phyloP scores from a whole-genome alignment of 1,139 yeast genomes.

The Nadsonia starkeyi-henricii region DNA sequence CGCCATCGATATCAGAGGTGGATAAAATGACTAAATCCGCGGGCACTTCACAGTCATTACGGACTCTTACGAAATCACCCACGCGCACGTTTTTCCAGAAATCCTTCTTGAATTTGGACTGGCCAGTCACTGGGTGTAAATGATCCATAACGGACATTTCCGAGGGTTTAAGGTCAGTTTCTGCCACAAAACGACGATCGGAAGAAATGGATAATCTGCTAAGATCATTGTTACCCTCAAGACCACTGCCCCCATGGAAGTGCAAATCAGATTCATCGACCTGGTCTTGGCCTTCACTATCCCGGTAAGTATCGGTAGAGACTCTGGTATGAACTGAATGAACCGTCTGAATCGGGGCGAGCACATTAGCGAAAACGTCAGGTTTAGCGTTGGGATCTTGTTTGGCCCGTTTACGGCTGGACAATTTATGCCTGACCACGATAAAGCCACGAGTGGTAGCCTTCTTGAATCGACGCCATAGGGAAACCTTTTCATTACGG shows the following conservation, averaged over 20 bases:
- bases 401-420: neutral
- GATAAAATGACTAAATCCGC: conserved; percentile 75
- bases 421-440: neutral
- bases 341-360: neutral
- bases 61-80: conserved; percentile 76
- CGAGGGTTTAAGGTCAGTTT: conserved; percentile 3
- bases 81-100: conserved; percentile 83
- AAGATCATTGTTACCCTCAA: neutral
- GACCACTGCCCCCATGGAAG: neutral
- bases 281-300: too few relatives aligned
- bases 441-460: conserved; percentile 21
- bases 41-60: conserved; percentile 84
- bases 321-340: neutral
- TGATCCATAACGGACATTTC: conserved; percentile 23
- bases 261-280: neutral
- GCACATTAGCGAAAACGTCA: neutral
- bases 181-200: conserved; percentile 11
- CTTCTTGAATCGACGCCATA: conserved; percentile 57
- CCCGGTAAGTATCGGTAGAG: neutral
- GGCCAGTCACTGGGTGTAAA: conserved; percentile 19
- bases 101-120: conserved; percentile 46
- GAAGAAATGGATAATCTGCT: conserved; percentile 2
- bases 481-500: conserved; percentile 46
- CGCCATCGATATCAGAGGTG: conserved; percentile 79
- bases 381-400: neutral